These are phyloP conservation scores for Daldinia bambusicola DNA, from an alignment of 495 filamentous ascomycete species.

Conservation along the genomic window DNA sequence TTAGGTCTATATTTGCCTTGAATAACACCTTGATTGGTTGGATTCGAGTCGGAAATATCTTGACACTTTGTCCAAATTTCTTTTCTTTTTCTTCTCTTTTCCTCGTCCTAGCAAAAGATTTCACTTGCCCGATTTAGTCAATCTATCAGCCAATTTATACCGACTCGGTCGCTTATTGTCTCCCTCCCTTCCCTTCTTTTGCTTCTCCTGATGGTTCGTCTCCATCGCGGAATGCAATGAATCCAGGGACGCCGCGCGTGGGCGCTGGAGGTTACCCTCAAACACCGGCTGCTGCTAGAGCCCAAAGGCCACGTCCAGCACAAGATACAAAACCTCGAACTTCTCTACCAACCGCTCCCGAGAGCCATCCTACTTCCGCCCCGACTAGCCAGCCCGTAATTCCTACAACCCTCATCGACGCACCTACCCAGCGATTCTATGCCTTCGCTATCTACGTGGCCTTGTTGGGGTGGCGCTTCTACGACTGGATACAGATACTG, in stretches of 20 bases:
- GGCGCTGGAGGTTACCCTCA: conserved; percentile 56
- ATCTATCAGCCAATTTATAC: conserved; percentile 1
- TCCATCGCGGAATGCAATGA: conserved; percentile 60
- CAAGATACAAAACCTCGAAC: conserved; percentile 30
- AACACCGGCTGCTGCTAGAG: conserved; percentile 49
- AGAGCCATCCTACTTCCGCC: conserved; percentile 37
- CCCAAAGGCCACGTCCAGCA: conserved; percentile 24
- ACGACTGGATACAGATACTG: conserved; percentile 78
- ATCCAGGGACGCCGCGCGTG: conserved; percentile 49
- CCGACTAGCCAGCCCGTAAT: conserved; percentile 70
- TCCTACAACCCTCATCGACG: conserved; percentile 78
- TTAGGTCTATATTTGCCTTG: neutral
- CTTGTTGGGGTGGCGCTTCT: conserved; percentile 81
- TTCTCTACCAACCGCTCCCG: conserved; percentile 53
- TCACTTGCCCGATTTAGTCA: neutral
- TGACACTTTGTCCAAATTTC: neutral
- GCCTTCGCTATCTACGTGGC: conserved; percentile 77
- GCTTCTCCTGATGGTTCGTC: conserved; percentile 36
- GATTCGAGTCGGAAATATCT: neutral
- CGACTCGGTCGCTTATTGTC: neutral
- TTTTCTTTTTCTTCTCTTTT: neutral
- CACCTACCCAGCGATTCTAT: conserved; percentile 87
- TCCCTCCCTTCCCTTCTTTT: conserved; percentile 4
- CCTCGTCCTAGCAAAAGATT: neutral
- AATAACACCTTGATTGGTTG: neutral